A percentile compares a stretch with the other conserved stretches of the same genome.
phyloP scores from a whole-genome alignment of 1,284 basidiomycete genomes.

The Leccinum ponderosum region DNA sequence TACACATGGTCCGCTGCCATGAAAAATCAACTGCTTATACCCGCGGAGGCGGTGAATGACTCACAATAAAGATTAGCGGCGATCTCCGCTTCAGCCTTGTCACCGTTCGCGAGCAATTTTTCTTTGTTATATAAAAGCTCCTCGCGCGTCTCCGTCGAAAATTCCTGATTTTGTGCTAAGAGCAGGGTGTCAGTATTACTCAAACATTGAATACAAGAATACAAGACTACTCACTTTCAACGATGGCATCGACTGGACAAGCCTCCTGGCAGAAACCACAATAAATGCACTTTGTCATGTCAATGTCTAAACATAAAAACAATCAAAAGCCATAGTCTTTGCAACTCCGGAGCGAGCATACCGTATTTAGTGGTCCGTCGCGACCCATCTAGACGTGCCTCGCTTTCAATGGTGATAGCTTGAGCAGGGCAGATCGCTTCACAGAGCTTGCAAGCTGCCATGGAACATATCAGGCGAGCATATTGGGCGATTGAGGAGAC shows the following conservation, averaged over 20 bases:
- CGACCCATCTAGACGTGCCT: constrained; percentile 94
- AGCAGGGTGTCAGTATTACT: constrained; percentile 10
- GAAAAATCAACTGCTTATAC: constrained; percentile 12
- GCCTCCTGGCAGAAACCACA: constrained; percentile 99
- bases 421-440: constrained; percentile 99
- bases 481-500: constrained; percentile 22
- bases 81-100: constrained; percentile 95
- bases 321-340: not conserved
- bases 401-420: constrained; percentile 99
- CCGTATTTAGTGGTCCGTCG: constrained; percentile 98
- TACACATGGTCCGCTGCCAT: constrained; percentile 61
- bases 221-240: constrained; percentile 78
- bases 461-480: constrained; percentile 14
- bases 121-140: constrained; percentile 99
- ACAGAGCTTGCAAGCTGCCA: constrained; percentile 94
- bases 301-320: constrained; percentile 67
- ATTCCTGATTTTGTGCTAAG: constrained; percentile 95
- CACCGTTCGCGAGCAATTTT: constrained; percentile 94
- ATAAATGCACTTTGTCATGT: constrained; percentile 98
- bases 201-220: not conserved
- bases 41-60: constrained; percentile 27
- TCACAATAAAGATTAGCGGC: constrained; percentile 88
- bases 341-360: constrained; percentile 31
- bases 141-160: constrained; percentile 96
- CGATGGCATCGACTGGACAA: constrained; percentile 99